Percentiles rank a stretch among this genome's conserved stretches.
These are phyloP conservation scores for Aspergillus cejpii DNA, from an alignment of 2,329 filamentous ascomycete species.

Conservation along the genomic window DNA sequence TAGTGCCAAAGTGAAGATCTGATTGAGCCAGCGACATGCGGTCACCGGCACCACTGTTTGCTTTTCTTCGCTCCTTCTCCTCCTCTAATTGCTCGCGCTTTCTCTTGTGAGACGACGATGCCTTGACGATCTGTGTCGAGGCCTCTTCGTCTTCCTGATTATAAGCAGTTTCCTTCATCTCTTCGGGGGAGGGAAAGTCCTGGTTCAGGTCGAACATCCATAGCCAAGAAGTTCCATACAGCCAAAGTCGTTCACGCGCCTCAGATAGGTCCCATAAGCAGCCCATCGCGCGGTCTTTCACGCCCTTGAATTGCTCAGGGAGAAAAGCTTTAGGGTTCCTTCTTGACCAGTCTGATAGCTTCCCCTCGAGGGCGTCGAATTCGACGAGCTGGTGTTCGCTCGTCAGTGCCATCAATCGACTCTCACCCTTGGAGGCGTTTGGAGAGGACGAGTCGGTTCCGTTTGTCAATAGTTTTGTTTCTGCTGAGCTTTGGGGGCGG, in stretches of 20 bases:
- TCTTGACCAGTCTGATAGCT: slow-evolving; percentile 76
- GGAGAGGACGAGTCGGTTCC: slow-evolving; percentile 28
- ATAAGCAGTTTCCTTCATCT: slow-evolving; percentile 19
- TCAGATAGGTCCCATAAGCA: slow-evolving; percentile 68
- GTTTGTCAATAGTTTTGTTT: slow-evolving; percentile 36
- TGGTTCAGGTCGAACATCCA: slow-evolving; percentile 83
- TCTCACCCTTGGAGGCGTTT: slow-evolving; percentile 47
- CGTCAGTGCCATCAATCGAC: slow-evolving; percentile 56
- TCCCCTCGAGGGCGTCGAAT: slow-evolving; percentile 70
- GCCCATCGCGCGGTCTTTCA: slow-evolving; percentile 75
- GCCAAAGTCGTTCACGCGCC: slow-evolving; percentile 62
- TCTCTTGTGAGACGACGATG: slow-evolving; percentile 33
- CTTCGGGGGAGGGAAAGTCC: slow-evolving; percentile 51
- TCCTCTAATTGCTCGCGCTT: slow-evolving; percentile 38
- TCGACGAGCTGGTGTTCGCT: slow-evolving; percentile 64
- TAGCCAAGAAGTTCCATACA: slow-evolving; percentile 79
- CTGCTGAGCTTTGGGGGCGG: slow-evolving; percentile 38
- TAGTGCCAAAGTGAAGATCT: slow-evolving; percentile 40
- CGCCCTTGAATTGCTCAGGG: slow-evolving; percentile 64
- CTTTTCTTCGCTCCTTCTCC: slow-evolving; percentile 38
- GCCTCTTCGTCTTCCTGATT: slow-evolving; percentile 21
- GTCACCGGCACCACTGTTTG: slow-evolving; percentile 53
- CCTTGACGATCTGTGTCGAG: slow-evolving; percentile 18
- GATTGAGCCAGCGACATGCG: slow-evolving; percentile 43
- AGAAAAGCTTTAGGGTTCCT: slow-evolving; percentile 70